A percentile compares a stretch with the other conserved stretches of the same genome.
Conservation (phyloP, 768 basidiomycete species). For the Kwoniella shandongensis region DNA sequence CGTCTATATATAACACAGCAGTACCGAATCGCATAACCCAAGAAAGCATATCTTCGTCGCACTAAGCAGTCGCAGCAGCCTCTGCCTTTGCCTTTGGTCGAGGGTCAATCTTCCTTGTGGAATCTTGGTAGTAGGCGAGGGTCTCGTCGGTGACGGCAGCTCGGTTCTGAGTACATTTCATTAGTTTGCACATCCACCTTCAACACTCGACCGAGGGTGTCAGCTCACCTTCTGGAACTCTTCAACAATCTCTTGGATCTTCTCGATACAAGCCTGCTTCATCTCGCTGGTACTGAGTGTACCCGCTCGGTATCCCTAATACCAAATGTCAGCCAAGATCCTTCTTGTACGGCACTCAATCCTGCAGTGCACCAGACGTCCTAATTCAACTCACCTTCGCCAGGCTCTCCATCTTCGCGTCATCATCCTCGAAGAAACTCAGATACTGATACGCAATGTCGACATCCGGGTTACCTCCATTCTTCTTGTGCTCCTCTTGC, state of each 20-base stretch:
- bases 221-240: slow-evolving; percentile 76
- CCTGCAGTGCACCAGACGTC: background rate
- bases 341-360: background rate
- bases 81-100: slow-evolving; percentile 18
- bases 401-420: slow-evolving; percentile 75
- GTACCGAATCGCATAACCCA: background rate
- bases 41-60: background rate
- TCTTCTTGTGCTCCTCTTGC: slow-evolving; percentile 85
- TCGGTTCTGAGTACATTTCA: slow-evolving; percentile 64
- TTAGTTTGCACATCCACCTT: no score
- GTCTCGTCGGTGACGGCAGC: slow-evolving; percentile 76
- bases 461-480: slow-evolving; percentile 90
- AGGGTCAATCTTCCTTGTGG: slow-evolving; percentile 68
- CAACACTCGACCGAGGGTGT: no score
- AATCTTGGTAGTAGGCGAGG: slow-evolving; percentile 76
- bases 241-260: slow-evolving; percentile 77
- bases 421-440: slow-evolving; percentile 92
- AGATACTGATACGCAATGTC: slow-evolving; percentile 95
- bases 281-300: slow-evolving; percentile 83
- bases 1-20: background rate
- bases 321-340: background rate
- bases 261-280: slow-evolving; percentile 80
- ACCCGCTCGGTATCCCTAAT: slow-evolving; percentile 92
- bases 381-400: slow-evolving; percentile 65
- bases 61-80: slow-evolving; percentile 4